Base-by-base conservation (phyloP, 1,284 basidiomycete genomes). In the Moesziomyces aphidis region DNA sequence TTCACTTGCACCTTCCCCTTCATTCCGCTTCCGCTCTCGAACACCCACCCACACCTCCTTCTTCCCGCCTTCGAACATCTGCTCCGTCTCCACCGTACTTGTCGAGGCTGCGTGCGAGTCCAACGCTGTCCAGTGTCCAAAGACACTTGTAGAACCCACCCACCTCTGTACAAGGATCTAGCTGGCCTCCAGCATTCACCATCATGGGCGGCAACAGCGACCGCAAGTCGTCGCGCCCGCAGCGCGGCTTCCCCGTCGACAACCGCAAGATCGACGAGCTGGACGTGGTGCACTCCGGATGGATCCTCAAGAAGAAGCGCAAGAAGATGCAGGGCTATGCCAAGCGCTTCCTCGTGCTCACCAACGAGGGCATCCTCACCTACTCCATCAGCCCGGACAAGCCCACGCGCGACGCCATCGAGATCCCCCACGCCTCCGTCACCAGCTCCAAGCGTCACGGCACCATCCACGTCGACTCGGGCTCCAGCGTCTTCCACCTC, bases 241-340 rank as follows among this genome's bases (percentile, higher is more conserved):
- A 61, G 34, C 68, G 69, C 43, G 61, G 69, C 50, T 61, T 63
- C 48, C 58, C 58, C 47, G 60, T 67, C 15, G 57, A 57, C 48
- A 70, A 64, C 19, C 64, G 63, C 39, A 62, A 56, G 46, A 73
- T 80, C 47, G 60, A 73, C 22, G 65, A 76, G 34, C 71, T 79
- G 23, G 69, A 77, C 17, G 64, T 82, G 36, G 61, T 83, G 34
- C 72, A 74, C 45, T 76, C 77, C 9, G 82, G 82, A 62, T 84
- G 81, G 81, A 82, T 84, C 23, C 70, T 84, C 50, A 84, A 84
- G 59, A 84, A 83, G 76, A 84, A 84, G 77, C 74, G 82, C 53
- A 84, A 84, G 73, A 84, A 82, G 67, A 83, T 84, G 77, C 82
- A 84, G 51, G 82, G 82, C 19, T 84, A 84, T 39, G 83, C 83